Evolutionary conservation across 345 rosid genomes (phyloP), one percentile per base, ranked within the genome.

Genomic region (Physaria fendleri): DNA sequence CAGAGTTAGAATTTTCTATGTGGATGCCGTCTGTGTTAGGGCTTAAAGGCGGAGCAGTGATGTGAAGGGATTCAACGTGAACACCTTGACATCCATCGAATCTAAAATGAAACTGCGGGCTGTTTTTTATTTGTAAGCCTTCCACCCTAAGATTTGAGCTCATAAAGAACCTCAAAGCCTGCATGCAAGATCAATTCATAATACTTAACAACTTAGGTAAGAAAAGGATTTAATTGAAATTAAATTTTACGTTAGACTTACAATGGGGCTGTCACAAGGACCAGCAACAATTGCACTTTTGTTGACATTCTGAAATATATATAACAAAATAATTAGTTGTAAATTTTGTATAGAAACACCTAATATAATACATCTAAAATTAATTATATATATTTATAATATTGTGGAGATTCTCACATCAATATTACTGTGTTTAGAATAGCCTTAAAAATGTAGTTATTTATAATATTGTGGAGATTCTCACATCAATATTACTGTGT

Each of bases 11-110:
- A 65, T 76, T 76, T 64, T 89, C 96, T 1, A 93, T 73, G 65
- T 89, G 99, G 65, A 89, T 83, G 30, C 99, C 99, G 29, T 93
- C 95, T 0, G 99, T 89, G 73, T 93, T 93, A 14, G 99, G 99
- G 64, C 97, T 89, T 20, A 76, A 56, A 34, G 75, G 73, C 16
- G 97, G 99, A 18, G 97, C 88, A 39, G 81, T 82, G 46, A 93
- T 82, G 64, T 68, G 81, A 42, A 93, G 55, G 6, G 83, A 74
- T 5, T 79, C 76, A 0, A 80, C 67, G 27, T 57, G 77, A 52
- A 89, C 75, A 25, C 74, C 74, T 59, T 29, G 44, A 51, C 92
- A 85, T 27, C 77, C 73, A 12, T 83, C 86, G 24, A 93, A 80
- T 62, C 96, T 85, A 52, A 85, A 81, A 73, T 93, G 76, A 69